A percentile compares a stretch with the other conserved stretches of the same genome.
Conservation (phyloP, 495 filamentous ascomycete species). For the Aspergillus leporis region DNA sequence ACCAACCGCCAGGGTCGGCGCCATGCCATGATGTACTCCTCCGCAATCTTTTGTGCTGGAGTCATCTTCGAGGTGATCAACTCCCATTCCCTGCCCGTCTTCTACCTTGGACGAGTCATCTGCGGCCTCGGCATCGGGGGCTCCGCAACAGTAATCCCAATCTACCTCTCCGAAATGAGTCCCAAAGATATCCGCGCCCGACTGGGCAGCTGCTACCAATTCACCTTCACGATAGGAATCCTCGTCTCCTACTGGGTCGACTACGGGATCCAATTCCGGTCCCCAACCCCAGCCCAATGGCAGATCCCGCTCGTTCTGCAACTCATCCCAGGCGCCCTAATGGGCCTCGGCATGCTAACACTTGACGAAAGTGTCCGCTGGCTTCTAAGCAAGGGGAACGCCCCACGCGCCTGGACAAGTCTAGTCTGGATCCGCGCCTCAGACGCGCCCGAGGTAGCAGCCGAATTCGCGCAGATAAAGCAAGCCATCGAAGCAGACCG, state of each 20-base stretch:
- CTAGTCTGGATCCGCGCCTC: constrained; percentile 52
- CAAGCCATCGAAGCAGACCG: constrained; percentile 45
- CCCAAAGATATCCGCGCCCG: constrained; percentile 55
- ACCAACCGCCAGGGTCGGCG: constrained; percentile 47
- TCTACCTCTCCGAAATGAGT: constrained; percentile 58
- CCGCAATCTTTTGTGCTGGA: constrained; percentile 47
- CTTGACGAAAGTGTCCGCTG: constrained; percentile 54
- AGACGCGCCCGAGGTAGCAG: constrained; percentile 30
- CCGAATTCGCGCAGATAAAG: constrained; percentile 49
- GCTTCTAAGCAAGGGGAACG: constrained; percentile 46
- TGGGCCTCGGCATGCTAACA: constrained; percentile 52
- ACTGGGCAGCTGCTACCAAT: constrained; percentile 53
- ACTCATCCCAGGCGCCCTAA: constrained; percentile 48
- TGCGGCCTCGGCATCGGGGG: constrained; percentile 59
- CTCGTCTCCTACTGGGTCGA: constrained; percentile 56
- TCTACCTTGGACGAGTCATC: constrained; percentile 52
- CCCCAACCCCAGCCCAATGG: constrained; percentile 54
- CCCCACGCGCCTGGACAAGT: constrained; percentile 43
- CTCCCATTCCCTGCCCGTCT: constrained; percentile 39
- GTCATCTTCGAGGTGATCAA: constrained; percentile 48
- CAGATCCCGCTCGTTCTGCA: constrained; percentile 56
- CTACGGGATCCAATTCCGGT: constrained; percentile 56
- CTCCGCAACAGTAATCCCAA: constrained; percentile 57
- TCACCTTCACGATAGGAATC: constrained; percentile 54
- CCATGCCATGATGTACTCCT: constrained; percentile 43